phyloP scores from a whole-genome alignment of 306 rosid genomes.

The Notholithocarpus densiflorus region DNA sequence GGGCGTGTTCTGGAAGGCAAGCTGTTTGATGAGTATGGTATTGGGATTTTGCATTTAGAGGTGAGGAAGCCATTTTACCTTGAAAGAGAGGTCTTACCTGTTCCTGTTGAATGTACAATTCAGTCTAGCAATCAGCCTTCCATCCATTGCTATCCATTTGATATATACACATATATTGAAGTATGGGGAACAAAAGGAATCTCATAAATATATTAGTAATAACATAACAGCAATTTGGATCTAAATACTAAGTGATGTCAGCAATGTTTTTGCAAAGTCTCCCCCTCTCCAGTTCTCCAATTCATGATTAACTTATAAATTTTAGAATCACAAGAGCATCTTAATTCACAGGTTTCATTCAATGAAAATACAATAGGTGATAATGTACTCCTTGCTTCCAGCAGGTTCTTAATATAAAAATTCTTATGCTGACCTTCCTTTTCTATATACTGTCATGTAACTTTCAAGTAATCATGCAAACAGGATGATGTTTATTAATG shows the following conservation, averaged over 20 bases:
- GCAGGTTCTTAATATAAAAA: no score
- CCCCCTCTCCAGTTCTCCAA: slow-evolving; percentile 13
- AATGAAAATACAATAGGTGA: no score
- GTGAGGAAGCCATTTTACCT: neutral
- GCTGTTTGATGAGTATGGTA: neutral
- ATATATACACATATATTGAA: neutral
- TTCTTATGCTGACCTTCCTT: no score
- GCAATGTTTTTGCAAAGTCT: slow-evolving; percentile 22
- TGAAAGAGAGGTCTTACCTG: neutral
- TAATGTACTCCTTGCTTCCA: no score
- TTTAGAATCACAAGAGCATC: no score
- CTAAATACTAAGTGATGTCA: neutral
- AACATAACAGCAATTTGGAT: slow-evolving; percentile 7
- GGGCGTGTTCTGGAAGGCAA: neutral
- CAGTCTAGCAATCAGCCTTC: neutral
- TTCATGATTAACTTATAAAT: neutral
- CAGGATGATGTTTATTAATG: no score
- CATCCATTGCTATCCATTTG: neutral
- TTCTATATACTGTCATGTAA: no score
- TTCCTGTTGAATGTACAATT: neutral
- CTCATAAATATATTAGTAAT: neutral
- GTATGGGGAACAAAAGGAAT: neutral
- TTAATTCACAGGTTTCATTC: no score
- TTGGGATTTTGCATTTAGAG: neutral
- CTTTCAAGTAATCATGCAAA: no score